Evolutionary conservation across 768 basidiomycete genomes (phyloP).

Genomic region (Suillus weaverae): DNA sequence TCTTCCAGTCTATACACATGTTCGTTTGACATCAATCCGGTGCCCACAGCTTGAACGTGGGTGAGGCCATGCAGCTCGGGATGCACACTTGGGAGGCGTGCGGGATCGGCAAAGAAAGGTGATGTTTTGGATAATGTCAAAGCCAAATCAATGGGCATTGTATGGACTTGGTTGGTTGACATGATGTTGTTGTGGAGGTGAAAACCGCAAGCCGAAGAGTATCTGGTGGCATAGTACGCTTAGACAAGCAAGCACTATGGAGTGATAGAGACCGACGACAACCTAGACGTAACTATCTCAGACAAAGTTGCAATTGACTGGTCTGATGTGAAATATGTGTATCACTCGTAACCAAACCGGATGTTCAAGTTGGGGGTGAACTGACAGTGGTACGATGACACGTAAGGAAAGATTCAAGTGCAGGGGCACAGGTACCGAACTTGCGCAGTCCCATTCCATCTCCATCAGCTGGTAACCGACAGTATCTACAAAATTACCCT

Average conservation of each 20-base stretch:
- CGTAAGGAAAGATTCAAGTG: neutral
- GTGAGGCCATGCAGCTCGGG: slow-evolving; percentile 2
- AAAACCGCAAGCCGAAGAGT: neutral
- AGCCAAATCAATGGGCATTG: neutral
- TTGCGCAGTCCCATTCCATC: neutral
- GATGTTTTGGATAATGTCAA: neutral
- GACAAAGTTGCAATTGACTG: neutral
- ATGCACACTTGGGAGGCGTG: neutral
- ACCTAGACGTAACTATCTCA: neutral
- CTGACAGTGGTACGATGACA: neutral
- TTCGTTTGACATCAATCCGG: slow-evolving; percentile 5
- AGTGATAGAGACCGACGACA: neutral
- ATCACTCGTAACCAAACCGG: neutral
- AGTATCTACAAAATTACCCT: neutral
- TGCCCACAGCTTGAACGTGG: slow-evolving; percentile 1
- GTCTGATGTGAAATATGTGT: neutral
- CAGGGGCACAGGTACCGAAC: neutral
- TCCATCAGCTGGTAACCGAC: neutral
- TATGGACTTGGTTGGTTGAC: neutral
- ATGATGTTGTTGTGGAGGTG: neutral
- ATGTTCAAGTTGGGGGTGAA: neutral
- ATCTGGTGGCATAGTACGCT: neutral
- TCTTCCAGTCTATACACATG: slow-evolving; percentile 1
- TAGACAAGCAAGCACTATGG: neutral
- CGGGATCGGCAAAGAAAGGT: neutral